Evolutionary conservation across 441 rosid genomes (phyloP), one percentile per base, ranked within the genome.

Genomic region (Populus hybrid): DNA sequence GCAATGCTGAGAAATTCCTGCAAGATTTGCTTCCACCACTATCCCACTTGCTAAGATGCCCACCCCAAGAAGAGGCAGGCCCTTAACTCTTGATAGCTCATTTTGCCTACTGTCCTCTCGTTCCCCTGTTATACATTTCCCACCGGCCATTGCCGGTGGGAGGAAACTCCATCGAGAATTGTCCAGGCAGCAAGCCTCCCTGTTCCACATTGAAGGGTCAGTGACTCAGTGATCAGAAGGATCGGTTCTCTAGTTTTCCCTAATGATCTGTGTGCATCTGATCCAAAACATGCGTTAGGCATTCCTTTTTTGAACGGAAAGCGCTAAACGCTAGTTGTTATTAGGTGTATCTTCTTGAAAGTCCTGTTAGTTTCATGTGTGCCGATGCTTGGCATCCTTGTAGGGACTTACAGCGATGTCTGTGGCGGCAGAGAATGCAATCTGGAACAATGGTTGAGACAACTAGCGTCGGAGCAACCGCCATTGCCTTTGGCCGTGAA

Each of bases 111-210:
- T 67, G 24, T 71, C 78, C 30, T 63, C 73, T 5, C n/a, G 67
- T 68, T 83, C 84, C 66, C 26, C n/a, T 78, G 10, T 40, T 75
- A 11, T 73, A 72, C 85, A 85, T 76, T 7, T 89, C 85, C 92
- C 88, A 91, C 26, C n/a, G n/a, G 91, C 91, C 94, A 91, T 91
- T 7, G 86, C 89, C 18, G 92, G 90, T 26, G 90, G 92, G 21
- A 91, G 90, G n/a, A n/a, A 78, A 91, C 80, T 75, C 91, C 94
- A 76, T 86, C 87, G 42, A 89, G 83, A 85, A 88, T 70, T 3
- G 89, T 86, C 94, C n/a, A 91, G 88, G 64, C 94, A 86, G 77
- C 89, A 88, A n/a, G n/a, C 94, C 92, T 38, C 92, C 94, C 94
- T 88, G 81, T 72, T 67, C 64, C 42, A 71, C 66, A 69, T 59